phyloP scores from a whole-genome alignment of 2,329 filamentous ascomycete species.

The Verticillium albo-atrum region DNA sequence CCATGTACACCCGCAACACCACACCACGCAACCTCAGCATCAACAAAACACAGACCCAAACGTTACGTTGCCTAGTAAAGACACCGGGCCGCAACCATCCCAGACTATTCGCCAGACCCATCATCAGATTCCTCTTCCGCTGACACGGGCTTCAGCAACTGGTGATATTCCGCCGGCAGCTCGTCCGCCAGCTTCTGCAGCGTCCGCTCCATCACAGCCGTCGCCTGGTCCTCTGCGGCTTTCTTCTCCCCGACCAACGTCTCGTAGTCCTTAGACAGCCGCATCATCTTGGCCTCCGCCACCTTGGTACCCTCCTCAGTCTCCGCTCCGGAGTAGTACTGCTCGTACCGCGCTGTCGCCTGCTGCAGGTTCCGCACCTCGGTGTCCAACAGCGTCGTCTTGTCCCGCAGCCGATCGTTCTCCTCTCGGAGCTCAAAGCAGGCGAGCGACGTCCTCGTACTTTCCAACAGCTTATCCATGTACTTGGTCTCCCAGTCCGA shows the following conservation, averaged over 20 bases:
- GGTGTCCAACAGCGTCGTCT: slow-evolving; percentile 5
- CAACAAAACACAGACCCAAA: not conserved
- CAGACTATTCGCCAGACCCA: too few species aligned
- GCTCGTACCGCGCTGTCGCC: slow-evolving; percentile 5
- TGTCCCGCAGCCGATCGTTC: slow-evolving; percentile 13
- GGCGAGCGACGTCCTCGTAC: slow-evolving; percentile 5
- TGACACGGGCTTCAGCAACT: not conserved
- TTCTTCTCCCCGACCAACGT: not conserved
- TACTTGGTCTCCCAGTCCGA: slow-evolving; percentile 23
- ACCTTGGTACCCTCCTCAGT: not conserved
- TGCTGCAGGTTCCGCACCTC: slow-evolving; percentile 5
- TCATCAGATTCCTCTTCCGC: not conserved
- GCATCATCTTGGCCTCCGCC: slow-evolving; percentile 3
- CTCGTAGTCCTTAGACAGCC: not conserved
- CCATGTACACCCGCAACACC: not conserved
- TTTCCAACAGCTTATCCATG: slow-evolving; percentile 16
- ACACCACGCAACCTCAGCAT: not conserved
- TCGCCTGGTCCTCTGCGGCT: not conserved
- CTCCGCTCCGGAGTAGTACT: slow-evolving; percentile 5
- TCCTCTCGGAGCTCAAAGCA: slow-evolving; percentile 9
- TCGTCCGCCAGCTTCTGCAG: not conserved
- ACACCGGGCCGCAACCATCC: too few species aligned
- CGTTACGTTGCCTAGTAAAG: too few species aligned
- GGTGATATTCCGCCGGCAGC: slow-evolving; percentile 1
- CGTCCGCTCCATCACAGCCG: not conserved